Evolutionary conservation across 2,329 filamentous ascomycete species (phyloP), one percentile per base, ranked within the genome.

Genomic region (Fonsecaea pedrosoi): DNA sequence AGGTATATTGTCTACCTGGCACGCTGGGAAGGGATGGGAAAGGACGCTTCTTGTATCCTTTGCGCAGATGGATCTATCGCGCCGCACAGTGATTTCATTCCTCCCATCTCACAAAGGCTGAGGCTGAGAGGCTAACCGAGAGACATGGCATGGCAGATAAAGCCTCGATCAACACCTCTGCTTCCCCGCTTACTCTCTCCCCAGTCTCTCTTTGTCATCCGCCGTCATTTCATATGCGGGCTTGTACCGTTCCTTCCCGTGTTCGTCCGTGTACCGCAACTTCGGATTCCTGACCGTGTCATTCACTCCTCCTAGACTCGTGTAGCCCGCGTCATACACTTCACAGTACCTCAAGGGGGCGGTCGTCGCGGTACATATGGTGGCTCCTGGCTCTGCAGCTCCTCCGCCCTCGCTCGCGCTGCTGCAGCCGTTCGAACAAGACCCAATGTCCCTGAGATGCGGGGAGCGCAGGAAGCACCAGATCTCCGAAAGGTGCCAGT

Each of bases 401-500:
- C 4, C 45, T 21, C 21, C 18, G 10, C 45, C 18, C 8, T 21
- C 18, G 45, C 45, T 50, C 18, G 45, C 40, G 40, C 40, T 12
- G 45, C 45, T 3, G 13, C 7, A 3, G 4, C 37, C 18, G 8
- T 50, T 12, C 45, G 25, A 25, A 21, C 8, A 25, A 10, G 2
- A 9, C 18, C 61, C 54, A n/a, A 69, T 53, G 45, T 69, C 88
- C 1, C 87, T 84, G 35, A 98, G 81, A 74, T 91, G 88, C 35
- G 70, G 70, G 90, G 54, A 60, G 57, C 74, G 75, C 84, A 92
- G 83, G 75, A 96, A 93, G 18, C 89, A 87, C 95, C 95, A 98
- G 62, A 98, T 94, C 78, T 98, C 94, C 10, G 88, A 87, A 78
- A 97, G 97, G 77, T 95, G 92, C 95, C 95, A 99, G 79, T 99